phyloP scores from a whole-genome alignment of 208 protist species.

The Lotmaria passim region DNA sequence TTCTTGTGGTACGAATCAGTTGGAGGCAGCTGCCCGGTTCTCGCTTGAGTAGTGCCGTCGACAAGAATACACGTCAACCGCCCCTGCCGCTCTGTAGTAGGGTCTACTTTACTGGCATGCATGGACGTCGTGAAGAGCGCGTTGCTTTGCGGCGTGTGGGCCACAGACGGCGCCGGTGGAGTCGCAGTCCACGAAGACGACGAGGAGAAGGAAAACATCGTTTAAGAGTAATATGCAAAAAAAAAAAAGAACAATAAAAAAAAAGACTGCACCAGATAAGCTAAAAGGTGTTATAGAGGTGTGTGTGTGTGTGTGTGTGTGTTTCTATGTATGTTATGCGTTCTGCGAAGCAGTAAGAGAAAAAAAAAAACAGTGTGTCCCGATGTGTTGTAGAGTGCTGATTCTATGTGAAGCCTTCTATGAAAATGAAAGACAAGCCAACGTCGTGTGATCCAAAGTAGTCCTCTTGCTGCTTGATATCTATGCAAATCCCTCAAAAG shows the following conservation, averaged over 20 bases:
- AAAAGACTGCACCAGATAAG: background rate
- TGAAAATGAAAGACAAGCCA: too few species aligned
- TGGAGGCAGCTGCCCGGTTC: background rate
- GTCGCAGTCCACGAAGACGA: slow-evolving; percentile 3
- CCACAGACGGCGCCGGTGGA: background rate
- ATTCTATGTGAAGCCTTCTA: too few species aligned
- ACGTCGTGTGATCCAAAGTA: too few species aligned
- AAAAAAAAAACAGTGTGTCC: too few species aligned
- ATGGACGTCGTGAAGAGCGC: slow-evolving; percentile 2
- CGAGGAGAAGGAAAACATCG: slow-evolving; percentile 13
- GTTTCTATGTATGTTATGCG: too few species aligned
- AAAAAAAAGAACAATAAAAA: slow-evolving; percentile 9
- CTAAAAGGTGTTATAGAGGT: too few species aligned
- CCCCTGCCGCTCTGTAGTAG: background rate
- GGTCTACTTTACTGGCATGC: background rate
- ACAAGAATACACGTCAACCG: background rate
- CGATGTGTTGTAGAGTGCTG: too few species aligned
- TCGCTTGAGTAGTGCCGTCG: background rate
- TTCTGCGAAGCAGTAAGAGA: too few species aligned
- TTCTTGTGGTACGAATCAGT: too few species aligned
- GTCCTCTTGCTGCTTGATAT: too few species aligned
- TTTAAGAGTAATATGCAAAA: background rate
- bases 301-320: too few species aligned
- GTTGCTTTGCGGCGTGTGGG: background rate
- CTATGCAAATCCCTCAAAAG: too few species aligned